These are phyloP conservation scores for Lachnellula subtilissima DNA, from an alignment of 2,329 filamentous ascomycete genomes.

Conservation along the genomic window DNA sequence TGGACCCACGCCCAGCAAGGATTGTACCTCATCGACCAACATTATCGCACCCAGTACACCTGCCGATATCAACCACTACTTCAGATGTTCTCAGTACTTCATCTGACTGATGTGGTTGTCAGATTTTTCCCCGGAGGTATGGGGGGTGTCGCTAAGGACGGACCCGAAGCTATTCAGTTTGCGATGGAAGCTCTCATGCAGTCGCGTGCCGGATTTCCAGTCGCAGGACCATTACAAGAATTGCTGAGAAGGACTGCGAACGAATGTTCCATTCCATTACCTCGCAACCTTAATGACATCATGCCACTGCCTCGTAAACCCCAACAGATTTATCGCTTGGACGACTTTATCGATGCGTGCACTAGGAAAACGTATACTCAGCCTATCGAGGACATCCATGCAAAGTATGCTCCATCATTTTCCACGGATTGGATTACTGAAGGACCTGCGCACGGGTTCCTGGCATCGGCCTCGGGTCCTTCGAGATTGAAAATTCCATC, in stretches of 20 bases:
- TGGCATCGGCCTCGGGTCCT: slow-evolving; percentile 5
- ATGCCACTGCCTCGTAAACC: slow-evolving; percentile 10
- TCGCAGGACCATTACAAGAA: slow-evolving; percentile 30
- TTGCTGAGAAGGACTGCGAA: slow-evolving; percentile 27
- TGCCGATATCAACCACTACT: slow-evolving; percentile 31
- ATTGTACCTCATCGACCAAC: slow-evolving; percentile 27
- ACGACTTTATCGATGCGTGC: slow-evolving; percentile 32
- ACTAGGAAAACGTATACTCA: slow-evolving; percentile 29
- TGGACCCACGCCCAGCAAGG: slow-evolving; percentile 31
- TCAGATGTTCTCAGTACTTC: slow-evolving; percentile 32
- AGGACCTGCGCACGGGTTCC: slow-evolving; percentile 19
- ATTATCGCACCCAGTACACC: slow-evolving; percentile 27
- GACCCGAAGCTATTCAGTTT: slow-evolving; percentile 25
- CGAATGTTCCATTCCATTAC: slow-evolving; percentile 22
- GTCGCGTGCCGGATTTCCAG: slow-evolving; percentile 26
- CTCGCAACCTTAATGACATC: slow-evolving; percentile 16
- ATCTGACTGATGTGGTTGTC: slow-evolving; percentile 29
- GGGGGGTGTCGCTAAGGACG: slow-evolving; percentile 22
- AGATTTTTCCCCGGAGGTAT: slow-evolving; percentile 27
- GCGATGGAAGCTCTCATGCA: slow-evolving; percentile 27
- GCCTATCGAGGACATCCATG: slow-evolving; percentile 27
- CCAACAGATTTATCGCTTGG: slow-evolving; percentile 19
- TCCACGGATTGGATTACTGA: slow-evolving; percentile 24
- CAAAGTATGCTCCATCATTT: slow-evolving; percentile 27
- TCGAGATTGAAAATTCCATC: slow-evolving; percentile 11